Evolutionary conservation across 331 rosid species (phyloP).

Genomic region (Malus hybrid): DNA sequence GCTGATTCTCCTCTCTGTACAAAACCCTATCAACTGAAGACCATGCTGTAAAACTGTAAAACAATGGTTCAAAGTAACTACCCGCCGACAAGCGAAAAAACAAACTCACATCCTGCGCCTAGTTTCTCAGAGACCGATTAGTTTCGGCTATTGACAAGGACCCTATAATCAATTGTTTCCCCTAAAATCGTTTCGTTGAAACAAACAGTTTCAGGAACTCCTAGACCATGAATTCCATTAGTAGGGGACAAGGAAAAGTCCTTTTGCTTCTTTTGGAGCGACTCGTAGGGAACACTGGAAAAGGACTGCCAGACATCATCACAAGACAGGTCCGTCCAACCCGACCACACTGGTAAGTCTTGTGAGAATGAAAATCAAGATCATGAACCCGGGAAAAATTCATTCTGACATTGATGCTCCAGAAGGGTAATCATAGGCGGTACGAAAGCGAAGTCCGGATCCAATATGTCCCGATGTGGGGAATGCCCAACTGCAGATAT

Average conservation of each 20-base stretch:
- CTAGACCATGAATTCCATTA: slow-evolving; percentile 11
- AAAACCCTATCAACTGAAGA: slow-evolving; percentile 24
- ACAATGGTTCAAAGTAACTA: slow-evolving; percentile 4
- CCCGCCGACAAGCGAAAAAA: slow-evolving; percentile 7
- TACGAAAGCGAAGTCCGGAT: slow-evolving; percentile 67
- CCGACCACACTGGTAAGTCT: slow-evolving; percentile 19
- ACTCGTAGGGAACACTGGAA: slow-evolving; percentile 6
- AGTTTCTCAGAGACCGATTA: slow-evolving; percentile 1
- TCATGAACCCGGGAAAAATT: slow-evolving; percentile 16
- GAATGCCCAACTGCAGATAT: slow-evolving; percentile 63
- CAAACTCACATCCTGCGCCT: neutral
- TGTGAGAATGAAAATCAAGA: slow-evolving; percentile 8
- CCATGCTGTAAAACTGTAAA: slow-evolving; percentile 5
- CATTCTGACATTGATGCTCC: slow-evolving; percentile 35
- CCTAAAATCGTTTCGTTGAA: neutral
- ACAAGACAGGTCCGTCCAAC: neutral
- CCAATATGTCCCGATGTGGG: slow-evolving; percentile 69
- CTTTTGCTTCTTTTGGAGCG: neutral
- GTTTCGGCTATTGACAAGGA: slow-evolving; percentile 7
- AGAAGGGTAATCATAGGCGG: slow-evolving; percentile 37
- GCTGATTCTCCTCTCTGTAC: slow-evolving; percentile 44
- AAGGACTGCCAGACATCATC: slow-evolving; percentile 20
- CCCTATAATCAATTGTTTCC: slow-evolving; percentile 7
- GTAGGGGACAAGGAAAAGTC: slow-evolving; percentile 1
- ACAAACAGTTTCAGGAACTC: slow-evolving; percentile 3